Evolutionary conservation across 2,329 filamentous ascomycete species (phyloP), one percentile per base, ranked within the genome.

Genomic region (Coniochaeta sp.): DNA sequence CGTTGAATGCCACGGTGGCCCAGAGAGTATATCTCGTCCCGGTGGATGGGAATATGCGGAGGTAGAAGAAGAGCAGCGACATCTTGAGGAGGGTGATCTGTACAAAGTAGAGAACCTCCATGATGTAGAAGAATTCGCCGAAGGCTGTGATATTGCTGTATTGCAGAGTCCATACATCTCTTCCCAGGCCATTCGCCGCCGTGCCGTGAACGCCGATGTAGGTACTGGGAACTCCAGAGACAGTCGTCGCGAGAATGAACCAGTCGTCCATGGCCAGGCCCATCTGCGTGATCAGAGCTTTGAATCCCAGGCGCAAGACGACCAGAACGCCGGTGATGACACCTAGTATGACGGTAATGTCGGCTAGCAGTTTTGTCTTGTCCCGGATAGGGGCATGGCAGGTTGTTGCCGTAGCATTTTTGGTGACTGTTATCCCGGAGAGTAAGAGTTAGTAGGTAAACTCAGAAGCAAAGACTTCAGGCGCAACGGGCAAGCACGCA

Each of bases 31-130:
- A 64, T 1, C 69, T 67, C 22, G 75, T 70, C 0, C 43, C 61
- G 7, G 57, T 62, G 0, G 67, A 66, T 0, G 74, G 73, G 43
- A 79, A 79, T 54, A 79, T 74, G 19, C 72, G 69, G 17, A 76
- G 67, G 59, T 77, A 79, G 62, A 79, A 77, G 60, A 73, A 70
- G 7, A 78, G 63, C 12, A 79, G 64, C 1, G 76, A 74, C 26
- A 76, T 65, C 64, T 78, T 78, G 44, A 75, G 68, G 6, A 76
- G 63, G 12, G 71, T 70, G 58, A 75, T 68, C 34, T 73, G 68
- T 0, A 70, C 33, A 63, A 78, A 72, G 64, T 78, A 79, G 22
- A 77, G 66, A 0, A 75, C 66, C 44, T 75, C 72, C 3, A 73
- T 64, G 7, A 72, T 26, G 63, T 68, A 74, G 59, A 75, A 74